Base-by-base conservation (phyloP, 768 basidiomycete species). In the Lactarius pseudohatsudake region DNA sequence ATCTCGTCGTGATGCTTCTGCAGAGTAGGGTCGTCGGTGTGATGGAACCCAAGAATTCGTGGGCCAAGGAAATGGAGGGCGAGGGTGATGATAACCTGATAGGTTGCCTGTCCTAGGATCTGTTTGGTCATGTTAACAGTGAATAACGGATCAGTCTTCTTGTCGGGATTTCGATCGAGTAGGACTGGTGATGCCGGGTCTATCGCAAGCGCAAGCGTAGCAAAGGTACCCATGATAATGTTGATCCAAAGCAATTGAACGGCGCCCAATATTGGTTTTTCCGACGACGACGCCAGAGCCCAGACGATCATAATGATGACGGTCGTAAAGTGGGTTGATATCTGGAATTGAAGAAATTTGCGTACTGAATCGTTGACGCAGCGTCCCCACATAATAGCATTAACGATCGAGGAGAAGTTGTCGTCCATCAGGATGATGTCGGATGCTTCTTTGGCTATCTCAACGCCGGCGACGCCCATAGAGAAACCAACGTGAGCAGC, bases 231-330 rank as follows among this genome's bases (percentile, higher is more conserved):
- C 94, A 96, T 96, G 76, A 96, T 96, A 69, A 98, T 89, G 81
- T 98, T 97, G 77, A 98, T 94, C 96, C 97, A 99, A n/a, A 99
- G 86, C 4, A 99, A 80, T 75, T 99, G 97, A 1, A 99, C 97
- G 36, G 97, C 96, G 30, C 92, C 89, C 32, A 98, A 80, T n/a
- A 94, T 94, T 1, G 96, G 93, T 10, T 80, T 72, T 74, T 97
- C 95, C 62, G 84, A 73, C 8, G 74, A 69, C 20, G 94, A 95
- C 0, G 91, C 86, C 62, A 98, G 87, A 43, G 95, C 92, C 41
- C 95, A 87, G 65, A 97, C 85, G 71, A 93, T 95, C 16, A 96
- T 98, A 74, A 97, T 89, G 64, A 96, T 77, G 56, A 99, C 95
- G 43, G 96, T 96, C 8, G 95, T 95, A 67, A 98, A 86, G 80